These are phyloP conservation scores for Ophiostoma novo-ulmi DNA, from an alignment of 2,329 filamentous ascomycete genomes.

Conservation along the genomic window DNA sequence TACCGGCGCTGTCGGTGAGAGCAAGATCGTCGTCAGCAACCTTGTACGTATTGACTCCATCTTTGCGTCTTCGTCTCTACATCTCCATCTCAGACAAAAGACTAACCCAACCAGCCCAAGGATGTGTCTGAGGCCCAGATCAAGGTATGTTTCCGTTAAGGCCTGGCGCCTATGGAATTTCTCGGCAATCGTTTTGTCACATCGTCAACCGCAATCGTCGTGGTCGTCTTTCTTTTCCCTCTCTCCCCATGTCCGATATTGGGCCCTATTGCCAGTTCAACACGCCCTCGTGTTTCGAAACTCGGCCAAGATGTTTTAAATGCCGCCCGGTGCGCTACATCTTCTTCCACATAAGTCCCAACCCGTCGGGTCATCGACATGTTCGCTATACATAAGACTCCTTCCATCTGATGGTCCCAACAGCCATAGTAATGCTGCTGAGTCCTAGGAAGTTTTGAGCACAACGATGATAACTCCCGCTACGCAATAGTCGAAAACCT, in stretches of 20 bases:
- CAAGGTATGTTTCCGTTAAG: conserved; percentile 99
- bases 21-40: conserved; percentile 98
- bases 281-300: conserved; percentile 1
- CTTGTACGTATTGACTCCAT: conserved; percentile 60
- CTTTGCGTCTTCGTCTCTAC: neutral
- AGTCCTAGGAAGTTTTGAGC: conserved; percentile 53
- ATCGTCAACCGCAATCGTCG: conserved; percentile 25
- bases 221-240: conserved; percentile 29
- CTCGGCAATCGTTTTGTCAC: conserved; percentile 49
- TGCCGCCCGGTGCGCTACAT: conserved; percentile 21
- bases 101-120: conserved; percentile 67
- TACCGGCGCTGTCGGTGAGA: conserved; percentile 61
- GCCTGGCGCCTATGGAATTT: conserved; percentile 63
- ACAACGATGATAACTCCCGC: conserved; percentile 41
- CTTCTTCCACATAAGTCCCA: conserved; percentile 21
- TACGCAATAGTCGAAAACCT: conserved; percentile 41
- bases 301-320: conserved; percentile 9
- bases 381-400: conserved; percentile 32
- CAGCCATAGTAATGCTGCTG: conserved; percentile 15
- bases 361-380: conserved; percentile 26
- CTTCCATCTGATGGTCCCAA: conserved; percentile 37
- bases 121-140: conserved; percentile 97
- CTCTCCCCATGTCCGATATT: conserved; percentile 26
- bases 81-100: neutral
- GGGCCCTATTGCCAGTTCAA: conserved; percentile 7